Evolutionary conservation across 2,329 filamentous ascomycete species (phyloP).

Genomic region (Aspergillus sp.): DNA sequence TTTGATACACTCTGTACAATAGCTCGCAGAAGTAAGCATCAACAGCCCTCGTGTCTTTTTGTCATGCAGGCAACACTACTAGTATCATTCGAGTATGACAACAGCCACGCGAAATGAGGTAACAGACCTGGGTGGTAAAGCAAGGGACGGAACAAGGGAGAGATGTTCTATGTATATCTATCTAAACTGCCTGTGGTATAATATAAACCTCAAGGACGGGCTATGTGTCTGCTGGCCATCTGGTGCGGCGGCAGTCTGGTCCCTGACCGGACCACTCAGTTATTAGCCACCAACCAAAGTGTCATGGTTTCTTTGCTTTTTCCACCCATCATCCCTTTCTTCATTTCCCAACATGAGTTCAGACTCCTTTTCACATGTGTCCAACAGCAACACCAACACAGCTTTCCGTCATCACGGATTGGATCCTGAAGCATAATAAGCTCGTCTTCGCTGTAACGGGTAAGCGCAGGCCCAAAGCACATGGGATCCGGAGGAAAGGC

Average conservation of each 20-base stretch:
- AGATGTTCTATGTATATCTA: not conserved
- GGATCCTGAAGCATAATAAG: not conserved
- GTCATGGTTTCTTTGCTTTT: not conserved
- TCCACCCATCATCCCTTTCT: not conserved
- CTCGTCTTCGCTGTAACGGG: not conserved
- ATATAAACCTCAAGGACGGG: not conserved
- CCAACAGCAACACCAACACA: not conserved
- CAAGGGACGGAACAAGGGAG: not conserved
- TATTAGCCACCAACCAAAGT: not conserved
- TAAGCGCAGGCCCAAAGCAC: not conserved
- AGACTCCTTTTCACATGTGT: not conserved
- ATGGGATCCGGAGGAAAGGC: not conserved
- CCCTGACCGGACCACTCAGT: not conserved
- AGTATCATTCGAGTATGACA: constrained; percentile 1
- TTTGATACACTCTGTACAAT: constrained; percentile 4
- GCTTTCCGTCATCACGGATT: not conserved
- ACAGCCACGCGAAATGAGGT: not conserved
- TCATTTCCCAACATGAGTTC: not conserved
- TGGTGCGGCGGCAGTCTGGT: not conserved
- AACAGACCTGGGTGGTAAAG: not conserved
- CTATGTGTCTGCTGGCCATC: not conserved
- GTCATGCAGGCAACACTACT: not conserved
- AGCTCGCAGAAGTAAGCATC: constrained; percentile 1
- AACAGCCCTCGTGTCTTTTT: not conserved
- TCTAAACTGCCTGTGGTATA: not conserved